Evolutionary conservation across 1,284 basidiomycete species (phyloP), one percentile per base, ranked within the genome.

Genomic region (Mycosarcoma mackinlayi): DNA sequence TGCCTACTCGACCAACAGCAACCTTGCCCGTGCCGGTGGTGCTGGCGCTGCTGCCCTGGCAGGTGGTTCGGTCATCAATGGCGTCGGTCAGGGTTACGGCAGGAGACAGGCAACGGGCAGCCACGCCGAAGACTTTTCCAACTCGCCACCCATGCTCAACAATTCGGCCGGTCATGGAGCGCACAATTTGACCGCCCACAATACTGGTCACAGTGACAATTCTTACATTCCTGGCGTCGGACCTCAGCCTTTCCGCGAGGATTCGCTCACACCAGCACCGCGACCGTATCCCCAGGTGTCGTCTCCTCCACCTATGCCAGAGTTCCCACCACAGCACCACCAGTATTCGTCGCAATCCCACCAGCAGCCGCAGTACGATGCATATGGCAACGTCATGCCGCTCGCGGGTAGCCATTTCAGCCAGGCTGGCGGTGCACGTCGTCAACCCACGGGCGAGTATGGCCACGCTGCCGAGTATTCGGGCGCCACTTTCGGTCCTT

Each of bases 231-330:
- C 75, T 7, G 73, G 69, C 25, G 51, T 60, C 34, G 75, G 75
- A 6, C 75, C 75, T n/a, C 75, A 77, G 49, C 75, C 75, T 1
- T 77, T 67, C 44, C 72, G 69, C 23, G 69, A 77, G 11, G 67
- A 31, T 21, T 54, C 56, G 39, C 48, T 56, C 44, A 55, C 41
- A n/a, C 58, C 61, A 14, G 54, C 61, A 23, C 58, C 67, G 18
- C 61, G 61, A 27, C 35, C 67, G 4, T 70, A 70, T 31, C 57
- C 67, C 24, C 56, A 52, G 16, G 52, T 70, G 14, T 27, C 67
- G 8, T 60, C 56, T 13, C 67, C 61, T 33, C 48, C 58, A 28
- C 68, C 68, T 23, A 66, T 52, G 41, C 25, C 41, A 19, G 57
- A 64, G 9, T 49, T 39, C 14, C 41, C 48, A n/a, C n/a, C n/a